A percentile compares a stretch with the other conserved stretches of the same genome.
Evolutionary conservation across 176 grass and related monocot species (phyloP).

Genomic region (Panicum miliaceum): DNA sequence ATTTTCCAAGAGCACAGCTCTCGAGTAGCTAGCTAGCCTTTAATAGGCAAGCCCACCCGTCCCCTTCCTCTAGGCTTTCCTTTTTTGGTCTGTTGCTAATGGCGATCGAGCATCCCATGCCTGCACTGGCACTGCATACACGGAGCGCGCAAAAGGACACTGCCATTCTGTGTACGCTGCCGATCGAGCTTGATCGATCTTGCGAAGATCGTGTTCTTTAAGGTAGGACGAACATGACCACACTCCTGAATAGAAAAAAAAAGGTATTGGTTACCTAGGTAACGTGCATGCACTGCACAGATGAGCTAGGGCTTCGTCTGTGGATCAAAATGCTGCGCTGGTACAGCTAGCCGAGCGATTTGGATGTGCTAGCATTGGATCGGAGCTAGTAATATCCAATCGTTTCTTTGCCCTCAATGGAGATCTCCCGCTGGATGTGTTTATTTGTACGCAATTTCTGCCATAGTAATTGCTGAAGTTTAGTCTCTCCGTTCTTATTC

Average conservation of each 20-base stretch:
- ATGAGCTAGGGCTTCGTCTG: neutral
- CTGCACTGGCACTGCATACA: too few species aligned
- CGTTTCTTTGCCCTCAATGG: neutral
- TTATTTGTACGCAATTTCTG: neutral
- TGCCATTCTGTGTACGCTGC: neutral
- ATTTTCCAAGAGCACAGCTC: neutral
- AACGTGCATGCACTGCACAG: slow-evolving; percentile 21
- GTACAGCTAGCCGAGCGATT: neutral
- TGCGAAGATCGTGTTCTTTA: slow-evolving; percentile 32
- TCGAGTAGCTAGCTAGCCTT: neutral
- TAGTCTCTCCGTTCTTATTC: too few species aligned
- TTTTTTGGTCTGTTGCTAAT: slow-evolving; percentile 40
- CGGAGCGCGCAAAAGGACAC: neutral
- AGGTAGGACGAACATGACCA: slow-evolving; percentile 10
- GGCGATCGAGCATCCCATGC: slow-evolving; percentile 35
- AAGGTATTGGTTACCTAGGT: neutral
- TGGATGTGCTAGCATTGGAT: neutral
- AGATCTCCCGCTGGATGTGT: neutral
- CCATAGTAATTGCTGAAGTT: neutral
- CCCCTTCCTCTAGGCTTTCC: slow-evolving; percentile 44
- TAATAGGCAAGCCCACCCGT: neutral
- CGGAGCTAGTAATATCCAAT: neutral
- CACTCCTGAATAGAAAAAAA: neutral
- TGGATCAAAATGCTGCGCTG: neutral
- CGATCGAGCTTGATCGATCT: slow-evolving; percentile 16